Base-by-base conservation (phyloP, 139 green algal genomes). In the Eudorina sp. region DNA sequence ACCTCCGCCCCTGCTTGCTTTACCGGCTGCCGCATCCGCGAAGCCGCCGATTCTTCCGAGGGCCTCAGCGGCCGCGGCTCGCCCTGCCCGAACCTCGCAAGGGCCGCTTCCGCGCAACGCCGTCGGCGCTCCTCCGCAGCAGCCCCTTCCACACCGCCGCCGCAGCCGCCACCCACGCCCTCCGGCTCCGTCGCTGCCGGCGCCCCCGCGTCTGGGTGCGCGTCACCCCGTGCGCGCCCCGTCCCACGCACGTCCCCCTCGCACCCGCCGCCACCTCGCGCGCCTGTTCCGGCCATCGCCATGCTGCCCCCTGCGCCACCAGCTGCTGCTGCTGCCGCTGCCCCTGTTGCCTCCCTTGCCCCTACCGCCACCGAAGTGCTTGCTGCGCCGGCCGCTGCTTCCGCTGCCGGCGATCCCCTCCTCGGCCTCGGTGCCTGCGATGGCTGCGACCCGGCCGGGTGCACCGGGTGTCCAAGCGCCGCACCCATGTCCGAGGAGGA, bases 51-150 rank as follows among this genome's bases (percentile, higher is more conserved):
- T n/a, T n/a, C n/a, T n/a, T n/a, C n/a, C n/a, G n/a, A n/a, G n/a
- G n/a, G n/a, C 6, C n/a, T n/a, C 58, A 11, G 58, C 58, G 53
- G 53, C 53, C 36, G 19, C 34, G 14, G 13, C 51, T 21, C 34
- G 34, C 55, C 58, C 6, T 18, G 23, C 4, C 40, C 60, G 5
- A 76, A 62, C 41, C 80, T 46, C 6, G 80, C 80, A 1, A 86
- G 58, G 0, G 80, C 80, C 27, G 80, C 80, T 19, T 86, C 80
- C 23, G 60, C 80, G n/a, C 80, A 86, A 25, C 80, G 60, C 60
- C 58, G 60, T 27, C 80, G 40, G 6, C 60, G 60, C 80, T 76
- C 80, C 43, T 60, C 80, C 41, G 53, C 55, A 25, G 62, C 36
- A 31, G 62, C 23, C 62, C 31, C 62, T 19, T 31, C 62, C 16